Conservation (phyloP, 1,284 basidiomycete genomes). For the Boletus hoseneyae region DNA sequence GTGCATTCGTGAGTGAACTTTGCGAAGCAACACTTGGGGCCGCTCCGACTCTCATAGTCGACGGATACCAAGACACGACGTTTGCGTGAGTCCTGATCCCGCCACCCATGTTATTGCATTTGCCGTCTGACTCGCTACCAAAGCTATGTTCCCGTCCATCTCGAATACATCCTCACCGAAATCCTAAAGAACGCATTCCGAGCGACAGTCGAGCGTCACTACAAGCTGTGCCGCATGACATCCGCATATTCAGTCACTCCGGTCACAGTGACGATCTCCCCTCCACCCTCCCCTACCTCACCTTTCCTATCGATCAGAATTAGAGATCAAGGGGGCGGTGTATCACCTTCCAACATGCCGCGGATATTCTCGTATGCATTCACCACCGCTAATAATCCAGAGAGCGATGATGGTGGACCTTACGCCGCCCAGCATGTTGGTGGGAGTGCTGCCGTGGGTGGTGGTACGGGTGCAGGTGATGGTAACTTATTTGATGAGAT, state of each 20-base stretch:
- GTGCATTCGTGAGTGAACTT: conserved; percentile 77
- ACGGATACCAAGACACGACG: conserved; percentile 66
- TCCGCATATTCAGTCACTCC: conserved; percentile 50
- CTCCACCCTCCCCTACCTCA: conserved; percentile 41
- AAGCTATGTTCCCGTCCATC: conserved; percentile 85
- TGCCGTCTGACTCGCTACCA: conserved; percentile 15
- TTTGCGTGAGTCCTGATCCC: conserved; percentile 60
- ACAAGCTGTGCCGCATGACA: conserved; percentile 39
- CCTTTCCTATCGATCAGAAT: conserved; percentile 73
- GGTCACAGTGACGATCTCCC: conserved; percentile 70
- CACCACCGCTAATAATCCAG: conserved; percentile 56
- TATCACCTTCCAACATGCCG: conserved; percentile 68
- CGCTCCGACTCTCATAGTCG: conserved; percentile 62
- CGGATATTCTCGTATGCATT: conserved; percentile 90
- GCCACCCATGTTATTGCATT: not conserved
- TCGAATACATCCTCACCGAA: conserved; percentile 87
- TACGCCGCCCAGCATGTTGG: conserved; percentile 72
- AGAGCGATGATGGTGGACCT: conserved; percentile 58
- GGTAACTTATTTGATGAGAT: conserved; percentile 72
- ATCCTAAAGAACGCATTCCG: conserved; percentile 88
- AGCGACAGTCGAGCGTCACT: conserved; percentile 79
- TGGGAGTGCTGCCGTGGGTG: conserved; percentile 61
- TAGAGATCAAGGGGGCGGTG: conserved; percentile 84
- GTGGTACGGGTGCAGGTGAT: conserved; percentile 44
- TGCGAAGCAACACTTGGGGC: conserved; percentile 85